Evolutionary conservation across 345 rosid genomes (phyloP), one percentile per base, ranked within the genome.

Genomic region (Ricinus communis): DNA sequence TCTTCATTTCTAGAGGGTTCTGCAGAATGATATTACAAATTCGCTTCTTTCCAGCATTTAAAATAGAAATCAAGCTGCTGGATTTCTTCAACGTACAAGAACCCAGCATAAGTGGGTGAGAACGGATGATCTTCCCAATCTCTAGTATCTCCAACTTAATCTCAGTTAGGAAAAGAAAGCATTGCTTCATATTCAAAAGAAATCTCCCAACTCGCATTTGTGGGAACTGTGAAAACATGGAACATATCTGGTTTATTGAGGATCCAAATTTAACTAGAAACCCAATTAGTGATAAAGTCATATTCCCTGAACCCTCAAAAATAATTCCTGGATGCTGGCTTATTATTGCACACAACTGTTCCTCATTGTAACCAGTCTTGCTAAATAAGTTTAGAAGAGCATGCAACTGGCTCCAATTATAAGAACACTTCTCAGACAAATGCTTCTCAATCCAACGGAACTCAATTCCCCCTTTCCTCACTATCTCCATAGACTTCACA

Each of bases 221-320:
- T 3, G 97, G 97, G 52, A 91, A 82, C 66, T 82, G 85, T 67
- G 52, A 82, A 63, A 93, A 85, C 80, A 83, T 56, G 1, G 80
- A 79, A 73, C 55, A 55, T 40, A 89, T 71, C 74, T 83, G 80
- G 55, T 80, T 71, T 71, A 73, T 60, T 7, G 88, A 66, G 24
- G 38, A 80, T 22, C 98, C 96, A 31, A 87, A 85, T 67, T 91
- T 93, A 65, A 83, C 46, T 16, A 87, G 70, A 56, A 88, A 83
- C 5, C 85, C 88, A 41, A 82, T 77, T 40, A 88, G 62, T 49
- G 81, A 60, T 66, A 84, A 71, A 8, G 85, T 71, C 78, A 54
- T 73, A 47, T 73, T 53, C 40, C 91, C 93, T 1, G 96, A 88
- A 57, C 66, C 76, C 76, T 88, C 88, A 43, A 85, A 82, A 52